Base-by-base conservation (phyloP, 257 asterid genomes). In the Solanum habrochaites region DNA sequence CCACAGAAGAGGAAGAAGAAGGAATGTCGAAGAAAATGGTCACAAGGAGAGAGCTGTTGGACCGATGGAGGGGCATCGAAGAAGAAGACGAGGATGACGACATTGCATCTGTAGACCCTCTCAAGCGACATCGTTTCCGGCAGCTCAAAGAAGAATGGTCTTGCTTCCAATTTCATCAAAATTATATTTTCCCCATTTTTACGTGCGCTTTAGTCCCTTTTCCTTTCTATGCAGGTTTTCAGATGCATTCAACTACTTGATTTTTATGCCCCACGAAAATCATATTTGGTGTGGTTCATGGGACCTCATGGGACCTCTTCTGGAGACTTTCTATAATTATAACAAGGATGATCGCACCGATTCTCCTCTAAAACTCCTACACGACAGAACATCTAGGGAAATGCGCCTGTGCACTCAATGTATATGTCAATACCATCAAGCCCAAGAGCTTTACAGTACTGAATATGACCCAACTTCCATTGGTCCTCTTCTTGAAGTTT, bases 291-390 rank as follows among this genome's bases (percentile, higher is more conserved):
- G 99, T 83, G 93, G 94, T 75, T 91, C 91, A 58, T 95, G 96
- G 98, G 97, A 94, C 83, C 87, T 97, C 49, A 97, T 97, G 99
- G 98, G 99, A 43, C 99, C 99, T 84, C 93, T 97, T 70, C 92
- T 97, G 62, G 99, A 97, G 92, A 95, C 99, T 78, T 95, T 94
- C 87, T 95, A 91, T 90, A 95, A 93, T 93, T 95, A 94, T 90
- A 94, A 89, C 66, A 93, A 94, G 88, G 97, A 95, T 69, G 94
- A 93, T 37, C 83, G 90, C 70, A 42, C 1, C 45, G 98, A 90
- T 92, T 97, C 99, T 81, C 98, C 99, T 88, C 96, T 97, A 70
- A 94, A 95, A 94, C 88, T 91, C 87, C 83, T 97, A 47, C 93
- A 96, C 97, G 87, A 84, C 43, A 91, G 99, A 89, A 89, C 94